Conservation (phyloP, 1,139 yeast species). For the Saccharomyces hybrid region DNA sequence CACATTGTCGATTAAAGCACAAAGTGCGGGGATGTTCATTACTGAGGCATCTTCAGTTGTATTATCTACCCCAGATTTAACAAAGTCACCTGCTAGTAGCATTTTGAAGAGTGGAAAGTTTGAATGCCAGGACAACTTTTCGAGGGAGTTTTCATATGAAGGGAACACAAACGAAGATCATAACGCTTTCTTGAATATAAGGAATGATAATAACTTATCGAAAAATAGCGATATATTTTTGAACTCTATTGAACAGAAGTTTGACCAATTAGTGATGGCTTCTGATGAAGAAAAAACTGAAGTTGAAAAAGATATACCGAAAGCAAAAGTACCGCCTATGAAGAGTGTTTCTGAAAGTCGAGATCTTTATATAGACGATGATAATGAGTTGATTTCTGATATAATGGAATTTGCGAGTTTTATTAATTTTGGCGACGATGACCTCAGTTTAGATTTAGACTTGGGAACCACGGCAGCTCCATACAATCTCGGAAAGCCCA, state of each 20-base stretch:
- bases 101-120: constrained; percentile 41
- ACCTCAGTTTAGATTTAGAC: constrained; percentile 30
- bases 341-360: constrained; percentile 7
- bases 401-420: constrained; percentile 56
- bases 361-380: constrained; percentile 17
- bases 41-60: constrained; percentile 30
- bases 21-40: constrained; percentile 36
- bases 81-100: constrained; percentile 42
- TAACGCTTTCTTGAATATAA: neutral
- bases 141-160: neutral
- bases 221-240: neutral
- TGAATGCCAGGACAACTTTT: constrained; percentile 15
- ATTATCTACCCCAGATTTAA: constrained; percentile 30
- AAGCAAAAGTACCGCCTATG: constrained; percentile 17
- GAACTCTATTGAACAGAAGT: neutral
- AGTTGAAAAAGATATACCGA: constrained; percentile 12
- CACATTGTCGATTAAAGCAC: constrained; percentile 33
- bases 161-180: neutral
- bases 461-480: constrained; percentile 1
- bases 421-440: constrained; percentile 50
- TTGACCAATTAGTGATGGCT: neutral
- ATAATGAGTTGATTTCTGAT: constrained; percentile 32
- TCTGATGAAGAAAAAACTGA: neutral
- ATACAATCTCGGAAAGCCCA: neutral
- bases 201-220: neutral